phyloP scores from a whole-genome alignment of 352 stramenopile species.

The Phytophthora multivora region DNA sequence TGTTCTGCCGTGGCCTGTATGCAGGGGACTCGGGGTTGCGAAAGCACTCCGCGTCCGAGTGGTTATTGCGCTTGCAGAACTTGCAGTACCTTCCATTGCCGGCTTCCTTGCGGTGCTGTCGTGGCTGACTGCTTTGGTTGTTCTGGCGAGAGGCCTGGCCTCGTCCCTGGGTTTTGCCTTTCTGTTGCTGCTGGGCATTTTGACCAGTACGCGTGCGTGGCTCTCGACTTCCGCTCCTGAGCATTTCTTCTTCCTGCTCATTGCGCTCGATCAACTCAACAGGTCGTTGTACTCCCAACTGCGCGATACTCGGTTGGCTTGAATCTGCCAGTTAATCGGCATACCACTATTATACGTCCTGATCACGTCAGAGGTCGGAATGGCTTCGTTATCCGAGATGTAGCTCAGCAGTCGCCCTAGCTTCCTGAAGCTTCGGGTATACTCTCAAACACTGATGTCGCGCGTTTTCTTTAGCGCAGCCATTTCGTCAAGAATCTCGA shows the following conservation, averaged over 20 bases:
- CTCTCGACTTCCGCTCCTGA: too few relatives aligned
- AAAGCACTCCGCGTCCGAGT: not conserved
- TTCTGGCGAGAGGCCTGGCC: too few relatives aligned
- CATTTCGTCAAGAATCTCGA: slow-evolving; percentile 4
- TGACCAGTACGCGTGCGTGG: too few relatives aligned
- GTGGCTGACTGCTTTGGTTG: too few relatives aligned
- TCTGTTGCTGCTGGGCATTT: too few relatives aligned
- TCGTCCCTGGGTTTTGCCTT: too few relatives aligned
- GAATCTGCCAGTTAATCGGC: slow-evolving; percentile 11
- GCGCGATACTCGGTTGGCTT: not conserved
- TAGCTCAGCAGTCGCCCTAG: not conserved
- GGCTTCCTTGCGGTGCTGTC: too few relatives aligned
- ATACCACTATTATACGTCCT: slow-evolving; percentile 10
- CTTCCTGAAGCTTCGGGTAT: slow-evolving; percentile 3
- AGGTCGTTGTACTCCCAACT: slow-evolving; percentile 13
- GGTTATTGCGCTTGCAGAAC: slow-evolving; percentile 6
- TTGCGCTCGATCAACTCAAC: too few relatives aligned
- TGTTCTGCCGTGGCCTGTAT: slow-evolving; percentile 1
- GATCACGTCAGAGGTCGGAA: slow-evolving; percentile 10
- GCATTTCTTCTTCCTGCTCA: too few relatives aligned
- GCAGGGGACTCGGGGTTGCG: slow-evolving; percentile 6
- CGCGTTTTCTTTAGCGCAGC: slow-evolving; percentile 12
- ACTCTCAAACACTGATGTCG: slow-evolving; percentile 6
- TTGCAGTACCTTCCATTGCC: slow-evolving; percentile 4
- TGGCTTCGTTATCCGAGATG: slow-evolving; percentile 5